Percentiles rank a stretch among this genome's conserved stretches.
Evolutionary conservation across 495 filamentous ascomycete species (phyloP).

Genomic region (Stereocaulon alpinum): DNA sequence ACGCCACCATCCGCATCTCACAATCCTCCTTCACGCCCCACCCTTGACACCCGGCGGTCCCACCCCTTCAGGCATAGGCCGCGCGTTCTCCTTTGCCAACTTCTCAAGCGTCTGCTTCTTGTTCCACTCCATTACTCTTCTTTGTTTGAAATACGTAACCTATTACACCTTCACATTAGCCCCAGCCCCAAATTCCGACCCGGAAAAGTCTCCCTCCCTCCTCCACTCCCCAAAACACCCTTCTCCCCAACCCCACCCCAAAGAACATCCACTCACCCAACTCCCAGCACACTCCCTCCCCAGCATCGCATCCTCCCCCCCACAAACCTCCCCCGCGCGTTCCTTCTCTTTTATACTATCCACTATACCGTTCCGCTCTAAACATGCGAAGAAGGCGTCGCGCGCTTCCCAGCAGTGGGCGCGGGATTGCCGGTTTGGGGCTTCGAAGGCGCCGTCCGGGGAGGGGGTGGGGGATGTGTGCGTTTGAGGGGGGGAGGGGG

Average conservation of each 20-base stretch:
- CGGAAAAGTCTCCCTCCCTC: too few relatives aligned
- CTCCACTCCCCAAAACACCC: too few relatives aligned
- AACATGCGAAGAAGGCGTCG: constrained; percentile 75
- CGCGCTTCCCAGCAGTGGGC: constrained; percentile 76
- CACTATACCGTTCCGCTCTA: constrained; percentile 70
- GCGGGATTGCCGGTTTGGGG: constrained; percentile 68
- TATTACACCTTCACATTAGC: constrained; percentile 26
- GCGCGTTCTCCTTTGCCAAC: constrained; percentile 68
- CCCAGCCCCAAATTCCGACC: constrained; percentile 19
- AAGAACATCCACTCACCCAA: constrained; percentile 52
- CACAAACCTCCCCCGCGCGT: constrained; percentile 55
- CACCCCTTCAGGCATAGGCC: constrained; percentile 45
- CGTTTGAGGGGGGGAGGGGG: constrained; percentile 4
- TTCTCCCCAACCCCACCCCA: not conserved
- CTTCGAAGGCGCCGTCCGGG: constrained; percentile 43
- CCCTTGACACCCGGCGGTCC: constrained; percentile 25
- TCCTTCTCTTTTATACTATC: constrained; percentile 71
- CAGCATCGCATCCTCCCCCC: constrained; percentile 52
- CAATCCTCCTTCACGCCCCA: not conserved
- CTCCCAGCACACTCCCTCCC: constrained; percentile 65
- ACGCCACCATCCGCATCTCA: not conserved
- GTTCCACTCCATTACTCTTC: constrained; percentile 82
- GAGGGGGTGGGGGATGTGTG: constrained; percentile 24
- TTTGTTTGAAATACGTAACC: constrained; percentile 97
- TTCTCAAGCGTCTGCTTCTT: constrained; percentile 68